Conservation (phyloP, 2,329 filamentous ascomycete species). For the Verticillium zaregamsianum region DNA sequence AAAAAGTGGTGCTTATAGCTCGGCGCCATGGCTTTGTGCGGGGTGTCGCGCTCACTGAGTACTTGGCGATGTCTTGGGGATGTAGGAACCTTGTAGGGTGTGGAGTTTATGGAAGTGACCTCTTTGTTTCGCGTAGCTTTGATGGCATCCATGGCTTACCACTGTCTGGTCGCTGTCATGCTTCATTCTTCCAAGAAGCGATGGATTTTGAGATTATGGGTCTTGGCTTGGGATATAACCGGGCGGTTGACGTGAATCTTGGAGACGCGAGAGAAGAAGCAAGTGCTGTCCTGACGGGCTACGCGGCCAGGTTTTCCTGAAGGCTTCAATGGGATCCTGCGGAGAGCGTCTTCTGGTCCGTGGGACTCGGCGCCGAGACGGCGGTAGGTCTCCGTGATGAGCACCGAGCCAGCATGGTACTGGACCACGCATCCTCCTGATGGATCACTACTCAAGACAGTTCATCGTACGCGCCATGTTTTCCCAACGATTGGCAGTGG, state of each 20-base stretch:
- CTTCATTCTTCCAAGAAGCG: background rate
- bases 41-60: background rate
- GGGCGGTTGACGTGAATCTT: too few relatives aligned
- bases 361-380: constrained; percentile 2
- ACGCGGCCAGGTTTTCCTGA: too few relatives aligned
- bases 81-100: background rate
- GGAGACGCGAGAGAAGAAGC: too few relatives aligned
- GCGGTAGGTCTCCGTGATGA: background rate
- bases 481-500: background rate
- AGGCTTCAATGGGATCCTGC: too few relatives aligned
- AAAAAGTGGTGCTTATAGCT: background rate
- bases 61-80: background rate
- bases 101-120: background rate
- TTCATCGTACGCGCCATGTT: background rate
- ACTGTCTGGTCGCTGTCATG: too few relatives aligned
- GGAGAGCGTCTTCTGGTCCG: background rate
- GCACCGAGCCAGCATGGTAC: background rate
- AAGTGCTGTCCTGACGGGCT: too few relatives aligned
- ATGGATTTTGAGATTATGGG: too few relatives aligned
- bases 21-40: background rate
- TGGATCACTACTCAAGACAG: background rate
- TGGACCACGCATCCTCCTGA: background rate
- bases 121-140: too few relatives aligned
- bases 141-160: background rate
- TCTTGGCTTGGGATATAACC: too few relatives aligned